A percentile compares a stretch with the other conserved stretches of the same genome.
Evolutionary conservation across 192 early-diverging fungal genomes (phyloP).

Genomic region (Entomortierella parvispora): DNA sequence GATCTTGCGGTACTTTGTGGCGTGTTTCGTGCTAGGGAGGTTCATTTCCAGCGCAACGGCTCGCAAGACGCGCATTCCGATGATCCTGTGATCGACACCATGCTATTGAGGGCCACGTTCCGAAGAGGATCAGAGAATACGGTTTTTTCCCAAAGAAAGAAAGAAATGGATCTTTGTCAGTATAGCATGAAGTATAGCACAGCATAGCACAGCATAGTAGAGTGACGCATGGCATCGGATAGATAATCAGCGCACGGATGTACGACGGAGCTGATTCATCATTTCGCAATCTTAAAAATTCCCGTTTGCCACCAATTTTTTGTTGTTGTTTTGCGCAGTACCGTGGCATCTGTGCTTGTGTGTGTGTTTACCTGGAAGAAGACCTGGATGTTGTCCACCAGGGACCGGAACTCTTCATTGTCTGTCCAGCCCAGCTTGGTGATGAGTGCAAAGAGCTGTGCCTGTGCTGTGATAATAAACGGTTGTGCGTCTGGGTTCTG

Average conservation of each 20-base stretch:
- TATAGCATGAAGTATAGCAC: too few relatives aligned
- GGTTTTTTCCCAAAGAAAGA: neutral
- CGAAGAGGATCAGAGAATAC: too few relatives aligned
- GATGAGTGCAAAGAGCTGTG: slow-evolving; percentile 70
- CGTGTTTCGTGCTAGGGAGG: slow-evolving; percentile 21
- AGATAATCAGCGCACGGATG: too few relatives aligned
- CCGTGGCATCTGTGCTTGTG: too few relatives aligned
- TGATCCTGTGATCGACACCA: slow-evolving; percentile 12
- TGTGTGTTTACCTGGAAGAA: slow-evolving; percentile 69
- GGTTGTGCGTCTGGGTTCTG: slow-evolving; percentile 63
- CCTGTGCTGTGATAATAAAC: slow-evolving; percentile 68
- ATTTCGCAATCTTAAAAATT: neutral
- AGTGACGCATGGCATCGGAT: too few relatives aligned
- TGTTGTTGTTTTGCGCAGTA: too few relatives aligned
- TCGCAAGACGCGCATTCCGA: slow-evolving; percentile 35
- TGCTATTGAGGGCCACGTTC: too few relatives aligned
- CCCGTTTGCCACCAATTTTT: neutral
- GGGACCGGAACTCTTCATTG: slow-evolving; percentile 68
- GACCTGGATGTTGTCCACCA: slow-evolving; percentile 62
- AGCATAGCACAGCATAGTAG: too few relatives aligned
- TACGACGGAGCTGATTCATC: too few relatives aligned
- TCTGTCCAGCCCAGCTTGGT: slow-evolving; percentile 82
- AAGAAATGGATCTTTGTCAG: too few relatives aligned
- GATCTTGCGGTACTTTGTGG: slow-evolving; percentile 36
- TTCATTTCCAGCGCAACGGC: slow-evolving; percentile 44